Conservation (phyloP, 2,329 filamentous ascomycete species). For the Didymosphaeria variabile region DNA sequence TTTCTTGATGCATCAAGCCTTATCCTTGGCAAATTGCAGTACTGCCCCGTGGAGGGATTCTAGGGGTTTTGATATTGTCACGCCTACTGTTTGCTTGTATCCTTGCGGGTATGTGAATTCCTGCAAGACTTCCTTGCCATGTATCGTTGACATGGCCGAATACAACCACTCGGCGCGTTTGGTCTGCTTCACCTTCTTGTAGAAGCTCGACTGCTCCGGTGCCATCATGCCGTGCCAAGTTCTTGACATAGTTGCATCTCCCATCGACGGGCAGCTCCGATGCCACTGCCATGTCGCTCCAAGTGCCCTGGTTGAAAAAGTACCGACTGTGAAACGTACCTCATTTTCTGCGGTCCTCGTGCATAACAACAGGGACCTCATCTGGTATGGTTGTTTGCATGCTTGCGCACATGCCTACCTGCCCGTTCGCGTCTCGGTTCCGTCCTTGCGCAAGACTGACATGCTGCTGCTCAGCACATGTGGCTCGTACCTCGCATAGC, state of each 20-base stretch:
- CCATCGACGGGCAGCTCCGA: neutral
- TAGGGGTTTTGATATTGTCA: neutral
- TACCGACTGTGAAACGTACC: neutral
- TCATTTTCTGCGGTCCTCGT: neutral
- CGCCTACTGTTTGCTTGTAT: neutral
- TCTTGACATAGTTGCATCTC: neutral
- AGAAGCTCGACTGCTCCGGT: neutral
- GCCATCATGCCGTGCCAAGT: neutral
- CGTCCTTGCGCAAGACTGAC: neutral
- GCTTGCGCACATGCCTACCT: neutral
- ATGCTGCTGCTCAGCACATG: neutral
- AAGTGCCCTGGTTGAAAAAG: neutral
- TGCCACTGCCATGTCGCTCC: neutral
- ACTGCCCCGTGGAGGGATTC: neutral
- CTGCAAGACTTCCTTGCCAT: neutral
- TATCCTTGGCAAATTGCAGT: neutral
- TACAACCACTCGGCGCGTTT: neutral
- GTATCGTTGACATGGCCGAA: neutral
- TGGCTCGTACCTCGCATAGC: neutral
- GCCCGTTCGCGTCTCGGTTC: neutral
- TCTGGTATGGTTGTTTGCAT: neutral
- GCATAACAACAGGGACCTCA: neutral
- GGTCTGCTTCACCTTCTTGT: neutral
- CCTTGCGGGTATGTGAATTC: neutral
- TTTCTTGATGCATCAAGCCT: neutral